phyloP scores from a whole-genome alignment of 176 grass and related monocot species.

The Canna indica region DNA sequence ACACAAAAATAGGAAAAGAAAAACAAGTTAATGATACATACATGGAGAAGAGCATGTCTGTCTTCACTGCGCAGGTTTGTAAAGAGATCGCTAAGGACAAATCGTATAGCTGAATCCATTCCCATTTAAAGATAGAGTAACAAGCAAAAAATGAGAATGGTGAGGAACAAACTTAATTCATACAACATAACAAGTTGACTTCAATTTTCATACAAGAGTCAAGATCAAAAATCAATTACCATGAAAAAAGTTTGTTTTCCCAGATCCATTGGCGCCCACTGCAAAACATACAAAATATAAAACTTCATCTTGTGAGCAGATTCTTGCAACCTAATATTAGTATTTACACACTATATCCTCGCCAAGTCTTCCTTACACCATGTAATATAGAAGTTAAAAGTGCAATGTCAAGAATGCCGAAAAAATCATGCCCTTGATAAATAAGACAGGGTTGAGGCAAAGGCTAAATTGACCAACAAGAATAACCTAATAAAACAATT shows the following conservation, averaged over 20 bases:
- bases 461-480: no score
- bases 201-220: neutral
- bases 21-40: slow-evolving; percentile 37
- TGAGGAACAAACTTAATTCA: neutral
- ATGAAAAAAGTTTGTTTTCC: slow-evolving; percentile 99
- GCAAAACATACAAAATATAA: slow-evolving; percentile 22
- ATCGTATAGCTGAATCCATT: slow-evolving; percentile 79
- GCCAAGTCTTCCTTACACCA: neutral
- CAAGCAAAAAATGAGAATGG: neutral
- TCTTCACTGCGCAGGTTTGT: slow-evolving; percentile 86
- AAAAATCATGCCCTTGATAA: no score
- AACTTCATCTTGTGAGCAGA: neutral
- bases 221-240: slow-evolving; percentile 34
- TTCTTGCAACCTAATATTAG: neutral
- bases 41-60: slow-evolving; percentile 92
- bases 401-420: no score
- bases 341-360: neutral
- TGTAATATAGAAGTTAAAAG: neutral
- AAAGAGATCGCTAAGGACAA: slow-evolving; percentile 97
- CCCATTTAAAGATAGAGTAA: neutral
- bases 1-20: slow-evolving; percentile 20
- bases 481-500: no score
- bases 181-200: slow-evolving; percentile 8
- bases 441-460: no score
- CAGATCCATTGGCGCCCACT: slow-evolving; percentile 99